Evolutionary conservation across 306 rosid species (phyloP).

Genomic region (Pueraria montana): DNA sequence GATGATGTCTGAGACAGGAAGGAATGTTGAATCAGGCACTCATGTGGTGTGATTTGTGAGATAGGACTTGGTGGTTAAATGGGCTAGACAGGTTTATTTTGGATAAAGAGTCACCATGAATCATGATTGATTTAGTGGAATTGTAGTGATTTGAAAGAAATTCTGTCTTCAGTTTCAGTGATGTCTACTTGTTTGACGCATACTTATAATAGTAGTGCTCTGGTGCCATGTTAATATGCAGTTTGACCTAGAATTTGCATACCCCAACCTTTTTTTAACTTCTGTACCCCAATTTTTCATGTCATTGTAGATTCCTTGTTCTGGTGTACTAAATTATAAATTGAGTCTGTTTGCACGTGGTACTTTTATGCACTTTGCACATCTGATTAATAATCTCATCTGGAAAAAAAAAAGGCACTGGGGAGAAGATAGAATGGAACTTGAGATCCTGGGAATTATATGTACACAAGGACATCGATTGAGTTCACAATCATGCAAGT

Average conservation of each 20-base stretch:
- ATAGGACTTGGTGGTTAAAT: conserved; percentile 8
- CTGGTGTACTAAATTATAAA: no score
- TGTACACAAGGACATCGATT: background rate
- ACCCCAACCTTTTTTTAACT: no score
- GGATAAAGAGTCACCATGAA: background rate
- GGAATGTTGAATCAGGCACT: conserved; percentile 20
- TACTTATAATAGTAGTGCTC: background rate
- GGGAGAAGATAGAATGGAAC: no score
- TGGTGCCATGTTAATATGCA: no score
- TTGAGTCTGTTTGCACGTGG: no score
- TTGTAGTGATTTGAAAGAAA: background rate
- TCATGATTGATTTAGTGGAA: background rate
- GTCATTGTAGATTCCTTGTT: no score
- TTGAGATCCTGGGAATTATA: background rate
- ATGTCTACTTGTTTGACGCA: conserved; percentile 1
- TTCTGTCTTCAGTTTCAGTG: conserved; percentile 13
- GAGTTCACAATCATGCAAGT: conserved; percentile 1
- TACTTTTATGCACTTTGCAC: no score
- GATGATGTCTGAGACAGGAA: background rate
- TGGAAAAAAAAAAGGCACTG: no score
- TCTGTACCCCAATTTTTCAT: no score
- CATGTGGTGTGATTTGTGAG: conserved; percentile 28
- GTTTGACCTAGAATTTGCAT: no score
- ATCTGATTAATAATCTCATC: no score
- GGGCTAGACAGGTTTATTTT: background rate